Conservation (phyloP, 176 grass and related monocot species). For the Carex kokanica region DNA sequence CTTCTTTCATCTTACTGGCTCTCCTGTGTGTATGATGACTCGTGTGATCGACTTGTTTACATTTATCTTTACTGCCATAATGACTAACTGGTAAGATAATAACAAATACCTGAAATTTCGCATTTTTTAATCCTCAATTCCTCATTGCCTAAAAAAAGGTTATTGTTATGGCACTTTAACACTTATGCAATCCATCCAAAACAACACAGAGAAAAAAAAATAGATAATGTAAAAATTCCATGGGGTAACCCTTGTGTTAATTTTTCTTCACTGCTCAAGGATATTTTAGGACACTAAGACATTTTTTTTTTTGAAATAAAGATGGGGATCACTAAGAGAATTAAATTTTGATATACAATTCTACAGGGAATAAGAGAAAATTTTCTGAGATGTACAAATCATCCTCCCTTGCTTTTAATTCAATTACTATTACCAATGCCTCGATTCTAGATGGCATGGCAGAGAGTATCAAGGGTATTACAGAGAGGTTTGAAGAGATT, state of each 20-base stretch:
- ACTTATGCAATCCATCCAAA: too few relatives aligned
- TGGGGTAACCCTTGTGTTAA: background rate
- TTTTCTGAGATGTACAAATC: background rate
- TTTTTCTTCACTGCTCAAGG: background rate
- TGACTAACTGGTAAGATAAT: too few relatives aligned
- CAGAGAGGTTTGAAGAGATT: constrained; percentile 5
- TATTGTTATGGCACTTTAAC: too few relatives aligned
- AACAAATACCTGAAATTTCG: too few relatives aligned
- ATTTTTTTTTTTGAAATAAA: too few relatives aligned
- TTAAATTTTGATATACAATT: background rate
- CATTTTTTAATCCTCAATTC: too few relatives aligned
- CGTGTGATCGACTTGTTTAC: too few relatives aligned
- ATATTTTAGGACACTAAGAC: background rate
- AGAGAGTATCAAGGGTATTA: background rate
- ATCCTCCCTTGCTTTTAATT: background rate
- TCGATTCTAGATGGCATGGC: constrained; percentile 5
- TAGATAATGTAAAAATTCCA: background rate
- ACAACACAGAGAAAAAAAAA: background rate
- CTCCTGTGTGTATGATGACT: too few relatives aligned
- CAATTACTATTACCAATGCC: background rate
- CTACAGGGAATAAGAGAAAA: background rate
- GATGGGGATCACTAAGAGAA: background rate
- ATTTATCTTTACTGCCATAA: too few relatives aligned
- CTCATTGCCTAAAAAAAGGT: too few relatives aligned
- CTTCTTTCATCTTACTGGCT: too few relatives aligned